Conservation (phyloP, 164 flowering plant species). For the Sedum album region DNA sequence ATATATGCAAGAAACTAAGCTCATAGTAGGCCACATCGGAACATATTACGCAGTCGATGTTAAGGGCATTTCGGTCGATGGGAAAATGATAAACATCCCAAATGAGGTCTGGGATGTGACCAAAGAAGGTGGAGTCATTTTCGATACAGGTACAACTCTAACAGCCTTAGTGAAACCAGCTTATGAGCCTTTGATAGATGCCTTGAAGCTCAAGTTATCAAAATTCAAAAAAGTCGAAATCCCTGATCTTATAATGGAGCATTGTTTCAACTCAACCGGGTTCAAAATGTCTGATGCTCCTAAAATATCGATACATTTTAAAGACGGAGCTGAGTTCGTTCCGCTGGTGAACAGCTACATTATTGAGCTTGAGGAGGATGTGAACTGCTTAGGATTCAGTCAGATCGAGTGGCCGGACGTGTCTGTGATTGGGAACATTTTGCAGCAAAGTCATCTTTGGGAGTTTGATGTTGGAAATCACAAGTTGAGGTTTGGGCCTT, state of each 20-base stretch:
- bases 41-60: constrained; percentile 41
- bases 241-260: constrained; percentile 28
- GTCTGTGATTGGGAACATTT: constrained; percentile 57
- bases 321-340: constrained; percentile 39
- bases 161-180: constrained; percentile 45
- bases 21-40: constrained; percentile 20
- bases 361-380: too few species aligned
- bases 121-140: constrained; percentile 38
- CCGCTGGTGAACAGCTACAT: constrained; percentile 70
- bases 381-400: constrained; percentile 56
- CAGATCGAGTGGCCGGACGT: constrained; percentile 25
- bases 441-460: constrained; percentile 78
- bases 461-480: constrained; percentile 36
- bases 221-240: constrained; percentile 15
- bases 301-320: constrained; percentile 40
- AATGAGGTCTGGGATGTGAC: constrained; percentile 28
- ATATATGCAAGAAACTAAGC: constrained; percentile 27
- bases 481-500: constrained; percentile 41
- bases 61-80: constrained; percentile 45
- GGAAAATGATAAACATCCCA: constrained; percentile 33
- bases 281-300: constrained; percentile 33
- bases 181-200: constrained; percentile 35
- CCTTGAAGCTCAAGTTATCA: constrained; percentile 18
- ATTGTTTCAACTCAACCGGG: constrained; percentile 44
- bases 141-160: constrained; percentile 64